Evolutionary conservation across 345 rosid genomes (phyloP).

Genomic region (Erysimum cheiranthoides): DNA sequence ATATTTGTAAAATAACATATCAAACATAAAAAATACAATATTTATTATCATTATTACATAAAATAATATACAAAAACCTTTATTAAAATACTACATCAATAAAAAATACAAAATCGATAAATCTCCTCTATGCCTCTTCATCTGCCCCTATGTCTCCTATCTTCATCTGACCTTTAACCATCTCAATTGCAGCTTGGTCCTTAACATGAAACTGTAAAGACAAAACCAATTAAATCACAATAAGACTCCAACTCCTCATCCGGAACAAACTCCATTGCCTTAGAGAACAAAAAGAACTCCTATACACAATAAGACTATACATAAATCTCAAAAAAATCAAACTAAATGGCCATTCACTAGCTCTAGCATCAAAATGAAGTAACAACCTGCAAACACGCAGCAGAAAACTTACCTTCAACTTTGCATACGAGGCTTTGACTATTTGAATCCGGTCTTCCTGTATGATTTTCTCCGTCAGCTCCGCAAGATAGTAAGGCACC

Average conservation of each 20-base stretch:
- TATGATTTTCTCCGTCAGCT: conserved; percentile 69
- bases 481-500: conserved; percentile 87
- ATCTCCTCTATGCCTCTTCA: no score
- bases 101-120: no score
- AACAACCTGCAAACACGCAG: background rate
- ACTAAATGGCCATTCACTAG: background rate
- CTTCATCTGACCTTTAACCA: no score
- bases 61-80: no score
- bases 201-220: no score
- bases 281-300: conserved; percentile 90
- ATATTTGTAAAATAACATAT: no score
- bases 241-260: conserved; percentile 68
- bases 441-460: conserved; percentile 70
- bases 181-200: no score
- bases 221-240: no score
- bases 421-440: conserved; percentile 62
- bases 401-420: conserved; percentile 65
- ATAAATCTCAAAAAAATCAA: background rate
- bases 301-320: conserved; percentile 35
- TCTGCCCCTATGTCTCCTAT: no score
- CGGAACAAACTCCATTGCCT: conserved; percentile 83
- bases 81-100: no score
- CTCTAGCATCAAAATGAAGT: conserved; percentile 10
- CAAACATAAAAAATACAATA: no score
- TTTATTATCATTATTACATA: no score